Evolutionary conservation across 2,329 filamentous ascomycete genomes (phyloP).

Genomic region (Microsporum canis): DNA sequence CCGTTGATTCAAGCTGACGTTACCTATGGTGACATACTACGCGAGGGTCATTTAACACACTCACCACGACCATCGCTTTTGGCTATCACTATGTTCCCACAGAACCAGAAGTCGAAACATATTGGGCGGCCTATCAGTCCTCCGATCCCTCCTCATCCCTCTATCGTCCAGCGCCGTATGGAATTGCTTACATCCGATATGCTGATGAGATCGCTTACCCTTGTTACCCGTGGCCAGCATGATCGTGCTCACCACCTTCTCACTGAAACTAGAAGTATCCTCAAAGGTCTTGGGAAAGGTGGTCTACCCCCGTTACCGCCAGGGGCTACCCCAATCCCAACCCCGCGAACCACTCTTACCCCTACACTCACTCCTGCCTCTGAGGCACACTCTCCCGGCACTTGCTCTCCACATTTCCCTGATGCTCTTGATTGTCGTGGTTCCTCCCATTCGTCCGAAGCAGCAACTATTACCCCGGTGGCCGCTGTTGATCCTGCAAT

Average conservation of each 20-base stretch:
- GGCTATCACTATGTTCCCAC: conserved; percentile 84
- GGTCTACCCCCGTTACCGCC: conserved; percentile 78
- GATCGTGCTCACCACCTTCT: conserved; percentile 87
- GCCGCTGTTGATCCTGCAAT: conserved; percentile 73
- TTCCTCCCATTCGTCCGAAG: conserved; percentile 22
- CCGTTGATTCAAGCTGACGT: conserved; percentile 92
- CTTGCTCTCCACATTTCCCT: conserved; percentile 29
- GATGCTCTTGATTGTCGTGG: conserved; percentile 24
- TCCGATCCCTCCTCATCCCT: conserved; percentile 87
- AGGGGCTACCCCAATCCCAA: conserved; percentile 14
- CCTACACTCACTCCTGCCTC: conserved; percentile 30
- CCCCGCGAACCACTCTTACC: conserved; percentile 24
- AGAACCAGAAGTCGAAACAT: conserved; percentile 52
- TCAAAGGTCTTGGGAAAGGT: conserved; percentile 92
- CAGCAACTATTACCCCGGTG: conserved; percentile 42
- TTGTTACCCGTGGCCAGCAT: conserved; percentile 84
- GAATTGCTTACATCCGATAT: conserved; percentile 96
- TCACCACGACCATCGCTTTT: conserved; percentile 80
- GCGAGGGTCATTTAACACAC: conserved; percentile 75
- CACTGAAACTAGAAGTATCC: conserved; percentile 83
- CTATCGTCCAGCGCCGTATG: conserved; percentile 93
- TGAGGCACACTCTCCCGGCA: conserved; percentile 25
- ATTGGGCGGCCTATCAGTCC: conserved; percentile 46
- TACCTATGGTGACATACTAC: conserved; percentile 82
- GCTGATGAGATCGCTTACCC: conserved; percentile 80